These are phyloP conservation scores for Prunus dulcis DNA, from an alignment of 306 rosid species.

Conservation along the genomic window DNA sequence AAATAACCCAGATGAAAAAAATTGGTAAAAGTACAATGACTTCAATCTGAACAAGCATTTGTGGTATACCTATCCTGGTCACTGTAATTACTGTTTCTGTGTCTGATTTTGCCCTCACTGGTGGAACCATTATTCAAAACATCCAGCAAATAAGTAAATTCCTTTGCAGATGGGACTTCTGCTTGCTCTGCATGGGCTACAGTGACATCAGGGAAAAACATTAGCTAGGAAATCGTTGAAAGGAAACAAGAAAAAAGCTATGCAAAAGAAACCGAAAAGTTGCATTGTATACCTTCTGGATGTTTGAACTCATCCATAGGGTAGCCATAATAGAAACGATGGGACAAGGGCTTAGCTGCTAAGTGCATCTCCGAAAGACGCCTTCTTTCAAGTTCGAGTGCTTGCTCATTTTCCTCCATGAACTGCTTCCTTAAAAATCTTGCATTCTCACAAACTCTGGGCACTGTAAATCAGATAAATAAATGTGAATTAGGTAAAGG, in stretches of 20 bases:
- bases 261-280: neutral
- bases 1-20: neutral
- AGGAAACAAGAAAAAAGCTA: neutral
- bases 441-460: conserved; percentile 27
- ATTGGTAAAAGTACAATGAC: neutral
- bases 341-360: conserved; percentile 21
- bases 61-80: conserved; percentile 34
- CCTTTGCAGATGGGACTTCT: conserved; percentile 29
- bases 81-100: conserved; percentile 18
- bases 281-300: conserved; percentile 29
- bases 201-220: neutral
- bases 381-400: conserved; percentile 30
- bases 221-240: neutral
- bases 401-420: conserved; percentile 34
- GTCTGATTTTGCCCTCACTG: conserved; percentile 25
- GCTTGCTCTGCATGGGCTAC: conserved; percentile 24
- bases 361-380: conserved; percentile 21
- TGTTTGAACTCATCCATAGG: conserved; percentile 26
- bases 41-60: neutral
- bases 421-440: conserved; percentile 32
- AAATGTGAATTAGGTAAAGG: neutral
- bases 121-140: conserved; percentile 34
- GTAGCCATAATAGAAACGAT: conserved; percentile 23
- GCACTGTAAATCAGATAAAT: conserved; percentile 9
- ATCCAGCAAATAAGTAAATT: conserved; percentile 24